phyloP scores from a whole-genome alignment of 1,139 yeast species.

The Candida freyschussii region DNA sequence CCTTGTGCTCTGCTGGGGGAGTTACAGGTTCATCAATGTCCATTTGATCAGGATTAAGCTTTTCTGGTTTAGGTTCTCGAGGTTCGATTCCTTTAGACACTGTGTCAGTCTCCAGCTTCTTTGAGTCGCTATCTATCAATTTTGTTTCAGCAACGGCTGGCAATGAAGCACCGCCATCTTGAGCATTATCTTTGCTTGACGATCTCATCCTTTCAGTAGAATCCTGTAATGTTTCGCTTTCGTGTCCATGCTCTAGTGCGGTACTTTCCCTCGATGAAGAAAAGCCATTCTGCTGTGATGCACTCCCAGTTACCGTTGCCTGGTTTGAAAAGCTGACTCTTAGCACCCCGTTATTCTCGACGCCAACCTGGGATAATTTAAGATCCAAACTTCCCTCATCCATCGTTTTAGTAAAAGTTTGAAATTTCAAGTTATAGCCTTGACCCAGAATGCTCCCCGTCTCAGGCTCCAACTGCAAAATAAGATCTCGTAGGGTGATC shows the following conservation, averaged over 20 bases:
- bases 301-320: no score
- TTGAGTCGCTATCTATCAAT: background rate
- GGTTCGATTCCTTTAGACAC: no score
- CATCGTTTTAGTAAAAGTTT: constrained; percentile 16
- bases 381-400: constrained; percentile 12
- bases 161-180: no score
- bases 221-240: no score
- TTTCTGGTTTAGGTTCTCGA: no score
- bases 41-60: background rate
- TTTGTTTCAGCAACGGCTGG: background rate
- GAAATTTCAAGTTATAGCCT: constrained; percentile 13
- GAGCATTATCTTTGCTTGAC: background rate
- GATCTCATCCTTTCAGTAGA: background rate
- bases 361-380: constrained; percentile 18
- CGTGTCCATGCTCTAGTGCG: no score
- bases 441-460: constrained; percentile 10
- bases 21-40: constrained; percentile 3
- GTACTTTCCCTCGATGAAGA: no score
- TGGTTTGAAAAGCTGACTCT: constrained; percentile 15
- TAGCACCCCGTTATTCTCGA: constrained; percentile 23
- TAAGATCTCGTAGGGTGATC: constrained; percentile 8
- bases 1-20: constrained; percentile 6
- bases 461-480: constrained; percentile 14
- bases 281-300: no score
- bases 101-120: background rate